Base-by-base conservation (phyloP, 768 basidiomycete genomes). In the Hemileccinum rubropunctum region DNA sequence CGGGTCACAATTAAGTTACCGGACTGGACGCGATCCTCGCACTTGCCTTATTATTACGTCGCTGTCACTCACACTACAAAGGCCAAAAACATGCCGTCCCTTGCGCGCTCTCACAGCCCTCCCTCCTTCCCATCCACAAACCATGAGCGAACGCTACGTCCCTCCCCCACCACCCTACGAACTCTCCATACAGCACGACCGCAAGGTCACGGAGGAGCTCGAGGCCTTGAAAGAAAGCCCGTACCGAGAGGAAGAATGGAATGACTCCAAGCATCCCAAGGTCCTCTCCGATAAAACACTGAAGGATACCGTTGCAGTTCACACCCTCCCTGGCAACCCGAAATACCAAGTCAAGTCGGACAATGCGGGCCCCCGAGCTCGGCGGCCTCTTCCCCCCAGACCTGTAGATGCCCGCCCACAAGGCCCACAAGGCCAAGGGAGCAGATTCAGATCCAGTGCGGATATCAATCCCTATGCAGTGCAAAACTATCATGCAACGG, bases 91-190 rank as follows among this genome's bases (percentile, higher is more conserved):
- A 60, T 37, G 58, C 52, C 2, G 5, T 41, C 28, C 18, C 36
- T 23, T 23, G 23, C 23, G 61, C 63, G 56, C 58, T 50, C 28
- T 35, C 42, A 38, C 2, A n/a, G n/a, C 45, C 53, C 43, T 33
- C 20, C 42, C 23, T 50, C 26, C 26, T 38, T 17, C 35, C 10
- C 45, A 14, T 20, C 44, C 26, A n/a, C 33, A 34, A 40, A 39
- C 17, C 50, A 68, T 70, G 67, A 57, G 39, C 51, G 47, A 68
- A 13, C 49, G 23, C 18, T 65, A 58, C 41, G 43, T 60, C 3
- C 72, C 68, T 1, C 68, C 67, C 3, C 76, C 76, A 1, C 75
- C 76, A 1, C 64, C 76, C 1, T 77, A 77, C 61, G 67, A 76
- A 43, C 52, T 61, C 47, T 69, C 71, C 10, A 59, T 71, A 18